Conservation (phyloP, 768 basidiomycete genomes). For the Psilocybe cyanescens region DNA sequence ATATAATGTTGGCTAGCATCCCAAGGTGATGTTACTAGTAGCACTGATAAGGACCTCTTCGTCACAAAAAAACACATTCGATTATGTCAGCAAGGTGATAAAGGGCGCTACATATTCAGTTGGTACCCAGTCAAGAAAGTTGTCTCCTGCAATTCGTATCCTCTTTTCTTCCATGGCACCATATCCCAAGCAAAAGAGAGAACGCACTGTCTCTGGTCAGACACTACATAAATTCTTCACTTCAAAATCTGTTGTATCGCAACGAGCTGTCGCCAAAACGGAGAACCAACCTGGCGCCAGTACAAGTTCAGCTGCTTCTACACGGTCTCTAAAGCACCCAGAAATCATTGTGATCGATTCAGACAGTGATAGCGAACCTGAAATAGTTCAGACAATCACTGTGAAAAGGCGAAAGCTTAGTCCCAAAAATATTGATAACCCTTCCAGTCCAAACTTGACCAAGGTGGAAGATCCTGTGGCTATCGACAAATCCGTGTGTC, state of each 20-base stretch:
- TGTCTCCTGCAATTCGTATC: not conserved
- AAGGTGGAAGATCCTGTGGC: not conserved
- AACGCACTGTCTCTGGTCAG: slow-evolving; percentile 30
- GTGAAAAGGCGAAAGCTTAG: slow-evolving; percentile 27
- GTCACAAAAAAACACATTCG: too few species aligned
- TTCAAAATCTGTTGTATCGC: slow-evolving; percentile 15
- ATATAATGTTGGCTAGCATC: too few species aligned
- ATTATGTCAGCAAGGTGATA: too few species aligned
- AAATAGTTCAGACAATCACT: slow-evolving; percentile 31
- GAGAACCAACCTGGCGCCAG: not conserved
- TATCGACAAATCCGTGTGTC: not conserved
- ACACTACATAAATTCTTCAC: slow-evolving; percentile 55
- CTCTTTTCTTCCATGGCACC: slow-evolving; percentile 29
- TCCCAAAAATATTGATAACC: slow-evolving; percentile 11
- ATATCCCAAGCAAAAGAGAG: slow-evolving; percentile 36
- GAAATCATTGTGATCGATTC: slow-evolving; percentile 70
- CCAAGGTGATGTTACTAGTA: too few species aligned
- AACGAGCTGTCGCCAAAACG: not conserved
- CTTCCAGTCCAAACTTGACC: slow-evolving; percentile 2
- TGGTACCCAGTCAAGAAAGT: too few species aligned
- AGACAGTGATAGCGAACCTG: slow-evolving; percentile 52
- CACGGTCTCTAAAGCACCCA: slow-evolving; percentile 10
- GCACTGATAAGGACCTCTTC: too few species aligned
- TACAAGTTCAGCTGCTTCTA: slow-evolving; percentile 4
- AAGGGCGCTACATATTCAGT: too few species aligned